A percentile compares a stretch with the other conserved stretches of the same genome.
phyloP scores from a whole-genome alignment of 1,139 yeast species.

The Arxiozyma heterogenica region DNA sequence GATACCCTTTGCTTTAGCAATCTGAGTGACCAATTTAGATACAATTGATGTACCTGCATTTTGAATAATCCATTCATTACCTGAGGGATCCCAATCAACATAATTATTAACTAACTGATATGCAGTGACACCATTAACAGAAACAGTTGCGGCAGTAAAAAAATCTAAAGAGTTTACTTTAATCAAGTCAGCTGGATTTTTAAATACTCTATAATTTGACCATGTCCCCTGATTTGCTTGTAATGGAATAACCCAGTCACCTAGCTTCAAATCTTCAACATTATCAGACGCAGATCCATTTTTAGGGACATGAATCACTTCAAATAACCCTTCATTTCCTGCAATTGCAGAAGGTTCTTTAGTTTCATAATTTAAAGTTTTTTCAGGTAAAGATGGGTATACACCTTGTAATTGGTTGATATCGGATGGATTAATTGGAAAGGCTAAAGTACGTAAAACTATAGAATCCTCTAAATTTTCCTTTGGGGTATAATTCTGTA shows the following conservation, averaged over 20 bases:
- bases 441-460: constrained; percentile 47
- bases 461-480: constrained; percentile 21
- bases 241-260: constrained; percentile 93
- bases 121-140: constrained; percentile 91
- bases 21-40: constrained; percentile 87
- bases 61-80: constrained; percentile 81
- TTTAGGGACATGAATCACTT: constrained; percentile 63
- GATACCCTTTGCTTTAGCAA: constrained; percentile 67
- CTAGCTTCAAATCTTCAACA: constrained; percentile 38
- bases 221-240: constrained; percentile 84
- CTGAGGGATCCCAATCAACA: constrained; percentile 48
- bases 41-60: constrained; percentile 96
- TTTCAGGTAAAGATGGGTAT: constrained; percentile 72
- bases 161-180: constrained; percentile 37
- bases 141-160: constrained; percentile 72
- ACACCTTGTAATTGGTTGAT: constrained; percentile 89
- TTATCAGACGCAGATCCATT: constrained; percentile 28
- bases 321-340: constrained; percentile 92
- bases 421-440: constrained; percentile 92
- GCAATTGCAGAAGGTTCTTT: constrained; percentile 62
- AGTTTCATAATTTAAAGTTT: constrained; percentile 47
- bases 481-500: constrained; percentile 25
- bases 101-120: constrained; percentile 76
- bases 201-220: constrained; percentile 68
- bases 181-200: constrained; percentile 43